These are phyloP conservation scores for Scutellaria minor DNA, from an alignment of 257 asterid species.

Conservation along the genomic window DNA sequence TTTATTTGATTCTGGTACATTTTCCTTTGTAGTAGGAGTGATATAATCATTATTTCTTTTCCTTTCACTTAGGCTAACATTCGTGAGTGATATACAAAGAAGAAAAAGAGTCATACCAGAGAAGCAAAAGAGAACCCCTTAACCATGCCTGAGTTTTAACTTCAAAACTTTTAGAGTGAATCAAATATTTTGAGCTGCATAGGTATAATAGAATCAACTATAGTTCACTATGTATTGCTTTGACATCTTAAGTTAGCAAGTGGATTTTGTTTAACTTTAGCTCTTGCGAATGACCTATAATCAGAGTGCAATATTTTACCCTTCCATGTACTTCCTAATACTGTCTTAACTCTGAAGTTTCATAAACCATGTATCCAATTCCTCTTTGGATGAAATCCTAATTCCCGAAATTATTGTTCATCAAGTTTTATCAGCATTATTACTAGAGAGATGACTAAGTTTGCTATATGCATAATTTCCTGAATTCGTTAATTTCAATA, in stretches of 20 bases:
- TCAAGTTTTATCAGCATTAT: neutral
- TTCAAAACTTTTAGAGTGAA: neutral
- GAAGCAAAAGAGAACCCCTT: slow-evolving; percentile 8
- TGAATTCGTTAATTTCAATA: slow-evolving; percentile 1
- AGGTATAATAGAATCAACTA: neutral
- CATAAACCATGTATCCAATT: neutral
- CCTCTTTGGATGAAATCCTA: neutral
- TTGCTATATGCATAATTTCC: neutral
- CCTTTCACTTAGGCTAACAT: slow-evolving; percentile 9
- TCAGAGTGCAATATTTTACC: neutral
- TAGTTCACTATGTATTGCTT: neutral
- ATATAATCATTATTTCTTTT: slow-evolving; percentile 17
- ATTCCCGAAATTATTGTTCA: neutral
- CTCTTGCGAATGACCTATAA: neutral
- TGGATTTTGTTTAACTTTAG: neutral
- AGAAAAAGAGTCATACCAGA: slow-evolving; percentile 1
- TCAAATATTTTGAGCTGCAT: slow-evolving; percentile 17
- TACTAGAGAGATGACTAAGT: neutral
- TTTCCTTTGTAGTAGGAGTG: slow-evolving; percentile 15
- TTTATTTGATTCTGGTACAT: neutral
- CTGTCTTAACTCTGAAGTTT: neutral
- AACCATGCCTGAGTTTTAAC: neutral
- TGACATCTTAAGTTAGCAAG: neutral
- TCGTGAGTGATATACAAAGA: neutral
- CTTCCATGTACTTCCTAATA: neutral